Conservation (phyloP, 805 yeast species). For the Wickerhamiella dianesei region DNA sequence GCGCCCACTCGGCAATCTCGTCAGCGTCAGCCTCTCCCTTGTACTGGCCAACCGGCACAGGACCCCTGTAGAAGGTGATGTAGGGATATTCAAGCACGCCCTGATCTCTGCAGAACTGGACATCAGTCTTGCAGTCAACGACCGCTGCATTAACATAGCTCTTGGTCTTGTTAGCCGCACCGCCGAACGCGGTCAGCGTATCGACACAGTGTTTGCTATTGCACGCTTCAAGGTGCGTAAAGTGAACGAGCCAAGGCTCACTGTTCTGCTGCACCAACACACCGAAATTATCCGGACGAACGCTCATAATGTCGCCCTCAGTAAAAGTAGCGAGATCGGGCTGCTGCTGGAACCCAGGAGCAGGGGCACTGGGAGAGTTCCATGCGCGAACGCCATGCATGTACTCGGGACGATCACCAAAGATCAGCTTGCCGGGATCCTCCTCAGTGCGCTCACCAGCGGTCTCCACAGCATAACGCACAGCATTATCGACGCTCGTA, state of each 20-base stretch:
- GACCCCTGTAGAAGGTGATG: conserved; percentile 11
- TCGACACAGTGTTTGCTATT: conserved; percentile 20
- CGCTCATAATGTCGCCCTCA: conserved; percentile 24
- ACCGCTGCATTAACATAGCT: conserved; percentile 29
- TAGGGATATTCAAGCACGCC: conserved; percentile 21
- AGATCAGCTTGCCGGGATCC: conserved; percentile 14
- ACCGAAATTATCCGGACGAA: conserved; percentile 21
- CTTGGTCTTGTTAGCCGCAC: conserved; percentile 23
- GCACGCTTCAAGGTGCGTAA: conserved; percentile 30
- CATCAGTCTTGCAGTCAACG: conserved; percentile 28
- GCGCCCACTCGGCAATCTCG: conserved; percentile 25
- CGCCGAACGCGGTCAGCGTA: conserved; percentile 26
- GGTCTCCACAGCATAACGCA: conserved; percentile 12
- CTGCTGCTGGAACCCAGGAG: conserved; percentile 10
- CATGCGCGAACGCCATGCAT: conserved; percentile 16
- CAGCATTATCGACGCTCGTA: conserved; percentile 8
- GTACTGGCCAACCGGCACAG: conserved; percentile 13
- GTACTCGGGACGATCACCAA: conserved; percentile 13
- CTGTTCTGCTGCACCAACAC: conserved; percentile 19
- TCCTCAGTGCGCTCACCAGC: conserved; percentile 13
- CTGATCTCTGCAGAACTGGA: conserved; percentile 24
- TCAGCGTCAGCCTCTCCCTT: conserved; percentile 24
- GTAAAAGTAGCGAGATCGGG: conserved; percentile 12
- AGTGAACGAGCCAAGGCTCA: conserved; percentile 30
- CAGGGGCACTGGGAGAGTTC: conserved; percentile 15